Evolutionary conservation across 371 early-diverging fungal species (phyloP).

Genomic region (Rhizopus stolonifer): DNA sequence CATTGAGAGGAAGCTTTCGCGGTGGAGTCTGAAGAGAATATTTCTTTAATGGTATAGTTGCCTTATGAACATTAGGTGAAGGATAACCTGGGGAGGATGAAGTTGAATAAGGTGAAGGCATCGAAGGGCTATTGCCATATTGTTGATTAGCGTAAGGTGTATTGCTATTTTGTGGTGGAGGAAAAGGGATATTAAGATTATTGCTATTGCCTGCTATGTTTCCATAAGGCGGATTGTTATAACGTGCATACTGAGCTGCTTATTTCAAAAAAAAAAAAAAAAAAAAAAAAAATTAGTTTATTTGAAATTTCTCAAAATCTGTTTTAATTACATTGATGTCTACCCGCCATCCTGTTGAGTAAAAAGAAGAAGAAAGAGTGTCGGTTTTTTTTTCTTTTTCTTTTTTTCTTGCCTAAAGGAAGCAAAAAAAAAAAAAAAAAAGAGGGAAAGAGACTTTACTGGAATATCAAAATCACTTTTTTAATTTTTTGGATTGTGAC

Average conservation of each 20-base stretch:
- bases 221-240: slow-evolving; percentile 34
- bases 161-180: slow-evolving; percentile 24
- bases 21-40: slow-evolving; percentile 55
- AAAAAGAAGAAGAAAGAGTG: no score
- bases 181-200: slow-evolving; percentile 41
- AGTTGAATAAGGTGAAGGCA: slow-evolving; percentile 49
- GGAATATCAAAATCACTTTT: no score
- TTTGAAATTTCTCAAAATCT: not conserved
- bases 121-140: slow-evolving; percentile 29
- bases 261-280: not conserved
- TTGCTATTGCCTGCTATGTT: slow-evolving; percentile 22
- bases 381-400: not conserved
- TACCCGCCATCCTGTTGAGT: slow-evolving; percentile 27
- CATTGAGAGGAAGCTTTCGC: slow-evolving; percentile 42
- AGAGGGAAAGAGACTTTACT: no score
- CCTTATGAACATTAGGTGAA: slow-evolving; percentile 35
- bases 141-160: slow-evolving; percentile 24
- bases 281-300: not conserved
- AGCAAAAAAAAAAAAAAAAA: not conserved
- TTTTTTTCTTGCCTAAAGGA: not conserved
- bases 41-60: slow-evolving; percentile 36
- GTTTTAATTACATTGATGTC: slow-evolving; percentile 30
- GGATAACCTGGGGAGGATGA: slow-evolving; percentile 51
- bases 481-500: no score
- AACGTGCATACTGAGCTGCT: slow-evolving; percentile 47